Conservation (phyloP, 2,329 filamentous ascomycete species). For the Botrytis byssoidea region DNA sequence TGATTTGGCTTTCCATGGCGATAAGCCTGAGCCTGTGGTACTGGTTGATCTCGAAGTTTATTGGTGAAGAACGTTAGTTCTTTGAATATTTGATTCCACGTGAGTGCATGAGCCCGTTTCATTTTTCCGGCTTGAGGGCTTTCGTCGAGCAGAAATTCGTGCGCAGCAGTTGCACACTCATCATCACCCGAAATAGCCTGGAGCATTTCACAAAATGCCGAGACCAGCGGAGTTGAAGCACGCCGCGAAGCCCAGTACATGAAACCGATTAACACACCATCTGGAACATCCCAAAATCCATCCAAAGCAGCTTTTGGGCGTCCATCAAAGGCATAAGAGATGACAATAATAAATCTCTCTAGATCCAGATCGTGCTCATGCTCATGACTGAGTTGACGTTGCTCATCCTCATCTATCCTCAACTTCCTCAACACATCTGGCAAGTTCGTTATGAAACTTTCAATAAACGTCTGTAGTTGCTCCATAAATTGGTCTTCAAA, state of each 20-base stretch:
- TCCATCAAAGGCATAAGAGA: slow-evolving; percentile 86
- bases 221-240: slow-evolving; percentile 92
- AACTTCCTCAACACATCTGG: slow-evolving; percentile 86
- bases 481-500: slow-evolving; percentile 74
- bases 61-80: slow-evolving; percentile 83
- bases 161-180: slow-evolving; percentile 78
- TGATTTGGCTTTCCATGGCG: slow-evolving; percentile 59
- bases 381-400: slow-evolving; percentile 64
- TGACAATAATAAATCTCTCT: slow-evolving; percentile 87
- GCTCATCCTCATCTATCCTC: slow-evolving; percentile 85
- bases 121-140: slow-evolving; percentile 74
- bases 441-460: slow-evolving; percentile 92
- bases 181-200: slow-evolving; percentile 82
- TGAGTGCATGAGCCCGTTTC: slow-evolving; percentile 78
- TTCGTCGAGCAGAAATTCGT: slow-evolving; percentile 88
- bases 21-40: slow-evolving; percentile 53
- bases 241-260: slow-evolving; percentile 95
- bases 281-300: slow-evolving; percentile 87
- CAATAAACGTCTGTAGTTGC: slow-evolving; percentile 82
- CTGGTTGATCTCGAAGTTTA: slow-evolving; percentile 72
- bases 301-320: slow-evolving; percentile 75
- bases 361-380: slow-evolving; percentile 71
- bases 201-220: slow-evolving; percentile 95
- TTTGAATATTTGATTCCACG: slow-evolving; percentile 88
- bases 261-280: slow-evolving; percentile 92